Evolutionary conservation across 1,139 yeast genomes (phyloP).

Genomic region (Saccharomycopsis hybrid): DNA sequence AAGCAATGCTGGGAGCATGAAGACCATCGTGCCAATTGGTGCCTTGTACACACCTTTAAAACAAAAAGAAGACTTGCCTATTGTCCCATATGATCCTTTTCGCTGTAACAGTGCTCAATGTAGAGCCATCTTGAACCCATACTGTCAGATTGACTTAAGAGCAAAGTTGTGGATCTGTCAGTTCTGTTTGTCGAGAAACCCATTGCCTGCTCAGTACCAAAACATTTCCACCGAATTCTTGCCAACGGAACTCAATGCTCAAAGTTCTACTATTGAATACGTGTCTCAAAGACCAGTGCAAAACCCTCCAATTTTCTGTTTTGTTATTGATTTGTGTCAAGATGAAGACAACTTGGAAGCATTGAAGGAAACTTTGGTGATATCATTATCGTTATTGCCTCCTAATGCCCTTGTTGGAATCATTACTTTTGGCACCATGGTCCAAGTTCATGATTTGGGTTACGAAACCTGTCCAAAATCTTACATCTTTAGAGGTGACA

Average conservation of each 20-base stretch:
- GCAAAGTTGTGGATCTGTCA: constrained; percentile 89
- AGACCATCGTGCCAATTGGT: constrained; percentile 93
- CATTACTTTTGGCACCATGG: constrained; percentile 91
- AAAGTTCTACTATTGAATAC: constrained; percentile 86
- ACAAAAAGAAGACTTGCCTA: constrained; percentile 68
- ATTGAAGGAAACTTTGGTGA: constrained; percentile 77
- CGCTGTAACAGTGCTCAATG: constrained; percentile 76
- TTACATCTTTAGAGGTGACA: constrained; percentile 88
- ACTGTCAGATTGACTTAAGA: constrained; percentile 74
- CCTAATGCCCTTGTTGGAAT: constrained; percentile 90
- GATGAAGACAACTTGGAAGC: constrained; percentile 90
- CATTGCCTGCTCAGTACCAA: constrained; percentile 84
- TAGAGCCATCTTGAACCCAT: constrained; percentile 83
- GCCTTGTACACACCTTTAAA: constrained; percentile 90
- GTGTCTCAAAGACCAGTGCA: constrained; percentile 83
- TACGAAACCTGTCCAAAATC: constrained; percentile 72
- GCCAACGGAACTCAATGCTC: constrained; percentile 78
- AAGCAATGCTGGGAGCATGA: constrained; percentile 71
- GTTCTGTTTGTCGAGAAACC: constrained; percentile 76
- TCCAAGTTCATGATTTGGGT: constrained; percentile 89
- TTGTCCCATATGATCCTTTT: constrained; percentile 87
- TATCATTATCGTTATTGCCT: constrained; percentile 78
- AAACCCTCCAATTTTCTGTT: constrained; percentile 87
- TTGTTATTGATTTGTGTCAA: constrained; percentile 90
- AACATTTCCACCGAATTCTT: constrained; percentile 76